Evolutionary conservation across 169 alveolate genomes (phyloP), one percentile per base, ranked within the genome.

Genomic region (Eimeria acervulina): DNA sequence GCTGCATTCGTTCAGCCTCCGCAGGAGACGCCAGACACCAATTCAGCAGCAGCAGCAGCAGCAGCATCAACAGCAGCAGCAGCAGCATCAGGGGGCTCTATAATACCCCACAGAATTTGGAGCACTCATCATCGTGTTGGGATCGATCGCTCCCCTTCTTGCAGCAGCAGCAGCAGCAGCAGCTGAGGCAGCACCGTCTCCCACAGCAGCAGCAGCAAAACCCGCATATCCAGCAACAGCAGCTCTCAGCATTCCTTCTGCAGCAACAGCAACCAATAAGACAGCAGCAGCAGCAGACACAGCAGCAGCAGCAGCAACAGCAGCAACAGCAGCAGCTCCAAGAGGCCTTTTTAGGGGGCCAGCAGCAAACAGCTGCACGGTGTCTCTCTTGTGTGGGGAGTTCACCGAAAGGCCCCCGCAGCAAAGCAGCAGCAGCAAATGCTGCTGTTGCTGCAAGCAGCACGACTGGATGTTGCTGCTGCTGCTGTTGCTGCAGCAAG

Each of bases 111-210:
- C 74, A 63, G 15, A 7, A 63, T 17, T n/a, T 23, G 74, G 36
- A 17, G 31, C 8, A 63, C 10, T 5, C 26, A 10, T 4, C 26
- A 33, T 1, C 80, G 38, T 17, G 21, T 4, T 33, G 42, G 80
- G 44, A 68, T n/a, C 80, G 42, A 33, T 40, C 42, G 23, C 3
- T 63, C 74, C 74, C 3, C 5, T 7, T 3, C 5, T 23, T 28
- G 80, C 80, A 68, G 80, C 80, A 68, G 80, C 80, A 68, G 80
- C 80, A 68, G 80, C 80, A 68, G 80, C 80, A 68, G 80, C 80
- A 68, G 40, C 80, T 19, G 80, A 5, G 7, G 42, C 80, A 68
- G 80, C 80, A 68, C 5, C 74, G 31, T 17, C n/a, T 23, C 26
- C 74, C 10, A n/a, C 74, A 68, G 42, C 80, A 68, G 80, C 80